Evolutionary conservation across 495 filamentous ascomycete species (phyloP), one percentile per base, ranked within the genome.

Genomic region (Physcia stellaris): DNA sequence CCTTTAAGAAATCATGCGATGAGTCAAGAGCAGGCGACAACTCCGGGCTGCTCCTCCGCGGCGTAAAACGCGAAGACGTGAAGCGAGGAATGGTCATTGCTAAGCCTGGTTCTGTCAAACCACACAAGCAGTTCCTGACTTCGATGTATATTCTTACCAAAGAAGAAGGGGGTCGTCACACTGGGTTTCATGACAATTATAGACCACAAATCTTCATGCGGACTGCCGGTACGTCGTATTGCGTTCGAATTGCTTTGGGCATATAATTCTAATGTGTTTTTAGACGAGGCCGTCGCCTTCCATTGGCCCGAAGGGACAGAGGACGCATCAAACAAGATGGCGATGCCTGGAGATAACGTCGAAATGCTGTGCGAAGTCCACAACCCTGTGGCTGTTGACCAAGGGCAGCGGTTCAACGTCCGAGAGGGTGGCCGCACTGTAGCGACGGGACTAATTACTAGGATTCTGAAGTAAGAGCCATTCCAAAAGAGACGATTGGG

Each of bases 321-420:
- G 57, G 74, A 83, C 51, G 60, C 70, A 40, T 47, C 51, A 40
- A 63, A 61, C 53, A 81, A 76, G 63, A 77, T 86, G 65, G 79
- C 94, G 57, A 86, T 90, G 84, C 90, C 90, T 38, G 90, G 90
- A 55, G 90, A 98, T 73, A 98, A 98, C 67, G 78, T 90, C 47
- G 92, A 96, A 75, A 90, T 98, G 84, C 60, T 83, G 43, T 80
- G 81, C 62, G 66, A 73, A 45, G 77, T 92, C 45, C 67, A 80
- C 64, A 62, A 76, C 52, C 85, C 92, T 33, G 63, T 92, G 47
- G 90, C 87, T 39, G 54, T 94, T 37, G 92, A 96, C 63, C 60
- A 70, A 36, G 87, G 88, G 46, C 81, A 90, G 70, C 79, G 90
- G 38, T 85, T 96, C 69, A 98, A 94, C 70, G 73, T 98, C 55